Percentiles rank a stretch among this genome's conserved stretches.
Conservation (phyloP, 495 filamentous ascomycete genomes). For the Penicillium verhagenii region DNA sequence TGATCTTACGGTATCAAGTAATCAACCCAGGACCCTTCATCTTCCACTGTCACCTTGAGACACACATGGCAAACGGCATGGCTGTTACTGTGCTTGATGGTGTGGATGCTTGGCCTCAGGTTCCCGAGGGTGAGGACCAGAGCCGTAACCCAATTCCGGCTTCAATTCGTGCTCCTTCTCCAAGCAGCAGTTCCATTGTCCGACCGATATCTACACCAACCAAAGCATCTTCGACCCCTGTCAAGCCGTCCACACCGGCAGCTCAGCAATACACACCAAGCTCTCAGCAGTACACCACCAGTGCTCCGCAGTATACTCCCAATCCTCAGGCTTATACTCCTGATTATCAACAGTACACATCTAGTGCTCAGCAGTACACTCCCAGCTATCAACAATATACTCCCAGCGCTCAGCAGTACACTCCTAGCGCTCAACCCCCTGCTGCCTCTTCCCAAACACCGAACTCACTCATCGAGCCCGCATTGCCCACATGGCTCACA, state of each 20-base stretch:
- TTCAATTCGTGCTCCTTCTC: not conserved
- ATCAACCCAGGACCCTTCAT: constrained; percentile 51
- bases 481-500: not conserved
- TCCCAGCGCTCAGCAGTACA: not conserved
- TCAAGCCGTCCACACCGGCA: not conserved
- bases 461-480: not conserved
- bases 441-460: not conserved
- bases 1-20: constrained; percentile 54
- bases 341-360: not conserved
- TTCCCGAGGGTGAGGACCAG: constrained; percentile 38
- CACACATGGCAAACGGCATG: constrained; percentile 51
- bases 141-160: constrained; percentile 1
- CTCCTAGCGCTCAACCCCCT: not conserved
- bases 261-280: not conserved
- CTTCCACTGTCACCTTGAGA: constrained; percentile 55
- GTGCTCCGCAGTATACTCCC: not conserved
- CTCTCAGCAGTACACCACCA: not conserved
- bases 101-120: constrained; percentile 45
- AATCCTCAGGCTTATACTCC: not conserved
- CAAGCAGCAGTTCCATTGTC: not conserved
- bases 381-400: not conserved
- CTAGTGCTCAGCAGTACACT: not conserved
- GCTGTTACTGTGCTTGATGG: constrained; percentile 47
- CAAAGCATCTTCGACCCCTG: not conserved
- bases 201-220: not conserved